Base-by-base conservation (phyloP, 2,329 filamentous ascomycete genomes). In the Harringtonia aguacate region DNA sequence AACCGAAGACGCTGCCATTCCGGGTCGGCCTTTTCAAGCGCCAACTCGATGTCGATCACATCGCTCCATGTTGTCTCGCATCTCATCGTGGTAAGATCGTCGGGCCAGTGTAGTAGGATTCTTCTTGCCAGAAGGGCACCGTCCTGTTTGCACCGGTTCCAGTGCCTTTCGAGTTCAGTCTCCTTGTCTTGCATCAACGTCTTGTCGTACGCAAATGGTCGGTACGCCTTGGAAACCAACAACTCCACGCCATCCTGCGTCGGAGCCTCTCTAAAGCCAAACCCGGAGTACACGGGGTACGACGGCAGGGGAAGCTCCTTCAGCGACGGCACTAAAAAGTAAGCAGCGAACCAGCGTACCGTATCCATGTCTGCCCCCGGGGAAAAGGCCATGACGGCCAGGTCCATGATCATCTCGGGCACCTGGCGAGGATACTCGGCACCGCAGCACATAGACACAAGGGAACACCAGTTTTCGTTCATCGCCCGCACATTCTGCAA, bases 1-100 rank as follows among this genome's bases (percentile, higher is more conserved):
- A 65, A 58, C 20, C 61, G 66, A 1, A 74, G 51, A 1, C 67
- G 63, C 4, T 56, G 47, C 73, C 73, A 79, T 41, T 74, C 66
- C 0, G 62, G 61, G 0, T 52, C 49, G 13, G 78, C 53, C 0
- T 55, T 51, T 0, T 59, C 50, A 1, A 74, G 31, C 4, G 70
- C 71, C 14, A 55, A 48, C 0, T 48, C 36, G 6, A 61, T 20
- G 46, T 73, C 53, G 1, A 77, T 21, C 3, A 64, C 21, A 2
- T 41, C 18, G 3, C 7, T 31, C 12, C 8, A 31, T n/a, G 8
- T 31, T n/a, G 30, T 14, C 30, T 31, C 12, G 30, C 8, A 14
- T n/a, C 14, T 31, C 30, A 31, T 13, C 8, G 30, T 14, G 30
- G 30, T 8, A 13, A 39, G n/a, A 30, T 39, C 28, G 17, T 39